Evolutionary conservation across 805 yeast species (phyloP).

Genomic region (Candida ascalaphidarum): DNA sequence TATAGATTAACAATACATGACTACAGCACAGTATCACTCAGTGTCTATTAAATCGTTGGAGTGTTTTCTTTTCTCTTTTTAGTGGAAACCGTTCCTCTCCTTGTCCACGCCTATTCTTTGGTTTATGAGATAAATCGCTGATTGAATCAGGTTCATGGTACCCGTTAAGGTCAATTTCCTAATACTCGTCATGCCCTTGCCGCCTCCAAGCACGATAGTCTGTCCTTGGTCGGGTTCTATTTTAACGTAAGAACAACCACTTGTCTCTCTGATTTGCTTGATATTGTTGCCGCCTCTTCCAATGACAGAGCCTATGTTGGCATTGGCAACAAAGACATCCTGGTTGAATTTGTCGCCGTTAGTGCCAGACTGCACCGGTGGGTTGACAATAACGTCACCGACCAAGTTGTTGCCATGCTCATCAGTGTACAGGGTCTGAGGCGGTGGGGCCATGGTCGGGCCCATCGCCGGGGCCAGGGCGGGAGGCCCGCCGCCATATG

Average conservation of each 20-base stretch:
- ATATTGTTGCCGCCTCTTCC: constrained; percentile 83
- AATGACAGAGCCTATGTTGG: constrained; percentile 74
- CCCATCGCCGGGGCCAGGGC: constrained; percentile 7
- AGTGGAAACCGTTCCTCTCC: constrained; percentile 41
- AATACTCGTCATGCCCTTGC: constrained; percentile 33
- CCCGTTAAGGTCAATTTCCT: constrained; percentile 66
- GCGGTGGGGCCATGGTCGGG: constrained; percentile 10
- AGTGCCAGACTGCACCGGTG: constrained; percentile 24
- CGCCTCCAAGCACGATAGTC: constrained; percentile 35
- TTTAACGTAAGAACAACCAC: constrained; percentile 65
- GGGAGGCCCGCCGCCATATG: constrained; percentile 9
- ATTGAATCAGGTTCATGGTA: constrained; percentile 55
- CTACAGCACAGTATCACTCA: too few relatives aligned
- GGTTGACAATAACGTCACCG: constrained; percentile 35
- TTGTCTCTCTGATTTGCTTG: constrained; percentile 63
- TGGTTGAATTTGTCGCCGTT: constrained; percentile 49
- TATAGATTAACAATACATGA: too few relatives aligned
- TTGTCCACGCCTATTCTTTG: constrained; percentile 64
- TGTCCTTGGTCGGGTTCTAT: constrained; percentile 57
- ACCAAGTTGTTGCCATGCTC: constrained; percentile 35
- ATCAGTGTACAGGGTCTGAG: constrained; percentile 29
- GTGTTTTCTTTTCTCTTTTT: too few relatives aligned
- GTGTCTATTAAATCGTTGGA: too few relatives aligned
- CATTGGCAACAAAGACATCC: constrained; percentile 68
- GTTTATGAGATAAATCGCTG: constrained; percentile 64